Base-by-base conservation (phyloP, 768 basidiomycete species). In the Amanita jacksonii region DNA sequence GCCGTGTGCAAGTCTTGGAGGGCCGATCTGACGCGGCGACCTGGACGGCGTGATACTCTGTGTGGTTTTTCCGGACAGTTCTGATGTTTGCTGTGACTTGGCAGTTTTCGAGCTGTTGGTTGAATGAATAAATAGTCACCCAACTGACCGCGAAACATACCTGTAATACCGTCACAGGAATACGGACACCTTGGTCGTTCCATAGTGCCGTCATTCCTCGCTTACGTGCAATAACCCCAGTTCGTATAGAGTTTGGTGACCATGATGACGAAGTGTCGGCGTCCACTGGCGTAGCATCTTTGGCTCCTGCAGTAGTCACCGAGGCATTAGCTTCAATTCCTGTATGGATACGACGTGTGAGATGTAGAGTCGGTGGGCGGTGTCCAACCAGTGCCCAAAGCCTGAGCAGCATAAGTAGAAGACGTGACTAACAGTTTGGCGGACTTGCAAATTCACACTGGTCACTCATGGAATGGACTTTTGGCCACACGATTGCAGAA, bases 161-260 rank as follows among this genome's bases (percentile, higher is more conserved):
- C 74, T 98, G 92, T 31, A 99, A 76, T 38, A 99, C 80, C 0
- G 96, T 99, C 22, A 96, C 90, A 1, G 96, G 94, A 51, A 85
- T 70, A 38, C 86, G 73, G 27, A 77, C 79, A 19, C 96, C 96
- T 46, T 89, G 82, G 58, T 85, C 76, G 57, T 92, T 87, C 88
- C 90, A 98, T 56, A 98, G 66, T 10, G 77, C 77, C 8, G 88
- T 85, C 96, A 98, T 98, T 35, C 96, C 96, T 45, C 90, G 79
- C 69, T 99, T 99, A 46, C 84, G 76, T 19, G 91, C 94, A 60
- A 99, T 84, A 49, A 96, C 69, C 6, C 96, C 96, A 0, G 92
- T 94, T 46, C 96, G 76, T 50, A 85, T 74, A 5, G 89, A 91
- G 48, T 73, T 69, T 37, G 93, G 81, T 4, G 79, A 79, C 93